phyloP scores from a whole-genome alignment of 768 basidiomycete genomes.

The Xerocomus spinulosus region DNA sequence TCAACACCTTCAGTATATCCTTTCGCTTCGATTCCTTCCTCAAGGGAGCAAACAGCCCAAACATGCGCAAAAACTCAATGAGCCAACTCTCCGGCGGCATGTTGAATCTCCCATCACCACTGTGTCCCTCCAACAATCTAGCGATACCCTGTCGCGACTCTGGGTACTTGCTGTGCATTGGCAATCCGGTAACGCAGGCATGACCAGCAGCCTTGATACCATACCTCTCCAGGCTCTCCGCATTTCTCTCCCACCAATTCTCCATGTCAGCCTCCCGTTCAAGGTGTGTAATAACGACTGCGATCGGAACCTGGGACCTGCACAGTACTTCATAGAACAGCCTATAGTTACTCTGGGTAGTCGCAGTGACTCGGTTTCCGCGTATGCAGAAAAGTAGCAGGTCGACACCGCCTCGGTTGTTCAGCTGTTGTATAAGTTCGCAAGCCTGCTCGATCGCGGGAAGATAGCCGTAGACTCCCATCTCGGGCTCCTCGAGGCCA shows the following conservation, averaged over 20 bases:
- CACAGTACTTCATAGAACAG: neutral
- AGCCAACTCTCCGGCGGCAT: constrained; percentile 25
- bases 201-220: constrained; percentile 27
- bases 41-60: constrained; percentile 19
- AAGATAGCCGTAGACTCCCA: constrained; percentile 12
- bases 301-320: neutral
- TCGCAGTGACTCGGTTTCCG: too few relatives aligned
- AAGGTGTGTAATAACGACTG: neutral
- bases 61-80: constrained; percentile 20
- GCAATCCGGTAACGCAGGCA: constrained; percentile 10
- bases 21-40: constrained; percentile 22
- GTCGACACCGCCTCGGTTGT: constrained; percentile 27
- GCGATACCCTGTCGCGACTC: constrained; percentile 17
- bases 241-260: constrained; percentile 30
- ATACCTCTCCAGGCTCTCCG: constrained; percentile 17
- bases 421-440: constrained; percentile 31
- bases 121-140: constrained; percentile 10
- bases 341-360: too few relatives aligned
- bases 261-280: constrained; percentile 34
- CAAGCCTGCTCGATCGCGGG: constrained; percentile 29
- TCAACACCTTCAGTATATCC: constrained; percentile 21
- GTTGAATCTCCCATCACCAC: constrained; percentile 14
- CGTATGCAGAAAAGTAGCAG: too few relatives aligned
- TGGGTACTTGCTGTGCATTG: constrained; percentile 30
- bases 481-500: too few relatives aligned